A percentile compares a stretch with the other conserved stretches of the same genome.
Conservation (phyloP, 805 yeast species). For the Saccharomycopsis sp. region DNA sequence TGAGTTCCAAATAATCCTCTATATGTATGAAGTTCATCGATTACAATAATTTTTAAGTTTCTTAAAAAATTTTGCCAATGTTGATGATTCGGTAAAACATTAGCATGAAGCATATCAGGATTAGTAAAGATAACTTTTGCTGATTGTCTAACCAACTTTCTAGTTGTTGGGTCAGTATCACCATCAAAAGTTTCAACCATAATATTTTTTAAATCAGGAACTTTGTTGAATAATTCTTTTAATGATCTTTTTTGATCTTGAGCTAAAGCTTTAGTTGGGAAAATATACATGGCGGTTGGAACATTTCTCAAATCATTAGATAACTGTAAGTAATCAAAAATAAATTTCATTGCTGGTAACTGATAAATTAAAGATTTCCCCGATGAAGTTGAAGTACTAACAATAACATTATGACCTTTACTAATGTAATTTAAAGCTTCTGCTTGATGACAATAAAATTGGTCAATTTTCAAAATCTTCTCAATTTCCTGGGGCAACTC, state of each 20-base stretch:
- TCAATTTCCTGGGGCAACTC: constrained; percentile 41
- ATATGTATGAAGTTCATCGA: constrained; percentile 82
- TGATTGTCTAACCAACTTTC: constrained; percentile 43
- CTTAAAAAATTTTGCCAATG: constrained; percentile 63
- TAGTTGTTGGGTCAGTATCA: constrained; percentile 58
- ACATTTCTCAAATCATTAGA: constrained; percentile 22
- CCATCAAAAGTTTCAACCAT: constrained; percentile 85
- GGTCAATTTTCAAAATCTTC: constrained; percentile 42
- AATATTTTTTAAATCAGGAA: constrained; percentile 36
- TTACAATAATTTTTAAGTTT: constrained; percentile 60
- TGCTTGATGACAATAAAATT: constrained; percentile 74
- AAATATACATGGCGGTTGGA: constrained; percentile 71
- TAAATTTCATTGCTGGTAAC: constrained; percentile 57
- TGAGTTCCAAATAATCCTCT: constrained; percentile 89
- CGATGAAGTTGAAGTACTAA: constrained; percentile 92
- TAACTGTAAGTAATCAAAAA: constrained; percentile 21
- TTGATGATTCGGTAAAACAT: constrained; percentile 69
- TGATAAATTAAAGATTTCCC: constrained; percentile 94
- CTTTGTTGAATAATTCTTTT: constrained; percentile 39
- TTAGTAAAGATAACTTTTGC: constrained; percentile 85
- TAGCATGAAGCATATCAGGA: constrained; percentile 87
- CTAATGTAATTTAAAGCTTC: constrained; percentile 56
- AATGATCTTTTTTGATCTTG: constrained; percentile 92
- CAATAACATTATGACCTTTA: constrained; percentile 57
- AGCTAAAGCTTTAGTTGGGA: constrained; percentile 96